Evolutionary conservation across 2,329 filamentous ascomycete genomes (phyloP), one percentile per base, ranked within the genome.

Genomic region (Sclerotinia nivalis): DNA sequence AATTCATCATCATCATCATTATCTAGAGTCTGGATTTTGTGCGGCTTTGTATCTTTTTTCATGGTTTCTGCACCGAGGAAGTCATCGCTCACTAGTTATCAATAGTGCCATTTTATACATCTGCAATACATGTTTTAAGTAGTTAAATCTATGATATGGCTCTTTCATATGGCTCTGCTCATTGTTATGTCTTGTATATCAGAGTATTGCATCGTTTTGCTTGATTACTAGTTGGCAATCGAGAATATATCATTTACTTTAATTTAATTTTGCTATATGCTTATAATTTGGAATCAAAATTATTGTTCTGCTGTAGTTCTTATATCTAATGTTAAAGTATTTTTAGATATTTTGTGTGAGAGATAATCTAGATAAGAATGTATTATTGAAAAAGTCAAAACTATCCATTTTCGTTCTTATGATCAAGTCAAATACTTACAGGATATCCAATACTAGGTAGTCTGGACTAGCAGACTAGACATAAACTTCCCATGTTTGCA

Each of bases 241-340:
- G 28, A 3, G 8, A 7, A 5, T 37, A 1, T 13, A 6, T 56
- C 4, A 22, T 12, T 37, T 6, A 4, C 28, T 12, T n/a, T 37
- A 5, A 7, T 20, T 37, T 4, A 3, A 37, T 13, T 7, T 55
- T 8, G 4, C 28, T 7, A 8, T 22, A 13, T 56, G 4, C 12
- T 34, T 37, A 4, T 0, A 1, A 37, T n/a, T 3, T 0, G 2
- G 0, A 7, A 7, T 18, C 13, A n/a, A 22, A 34, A 5, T 10
- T n/a, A 3, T 2, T 3, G 10, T 5, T 31, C 3, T 9, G 3
- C 18, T 34, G 52, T 22, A 9, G 9, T 13, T 55, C 1, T 8
- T 40, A 12, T 40, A 37, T 22, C 31, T 37, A 1, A 6, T 8
- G 10, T 22, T 2, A 15, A 34, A 40, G 37, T 56, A 18, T 1